Conservation (phyloP, 164 flowering plant species). For the Brasenia schreberi region DNA sequence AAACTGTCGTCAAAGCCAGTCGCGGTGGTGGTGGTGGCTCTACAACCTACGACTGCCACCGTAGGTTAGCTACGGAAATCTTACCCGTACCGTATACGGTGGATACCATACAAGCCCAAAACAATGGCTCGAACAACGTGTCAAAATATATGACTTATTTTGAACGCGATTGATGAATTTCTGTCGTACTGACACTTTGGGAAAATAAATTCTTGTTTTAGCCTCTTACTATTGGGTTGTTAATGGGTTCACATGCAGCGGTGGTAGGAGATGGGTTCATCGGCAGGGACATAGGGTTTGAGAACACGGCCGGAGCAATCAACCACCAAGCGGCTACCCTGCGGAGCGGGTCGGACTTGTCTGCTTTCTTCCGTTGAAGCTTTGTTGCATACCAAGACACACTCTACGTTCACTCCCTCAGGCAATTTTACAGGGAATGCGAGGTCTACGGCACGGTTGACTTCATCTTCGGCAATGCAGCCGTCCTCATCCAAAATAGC, state of each 20-base stretch:
- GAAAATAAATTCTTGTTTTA: too few relatives aligned
- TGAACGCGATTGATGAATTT: too few relatives aligned
- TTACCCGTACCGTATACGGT: not conserved
- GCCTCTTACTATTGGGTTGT: not conserved
- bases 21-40: not conserved
- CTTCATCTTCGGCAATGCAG: conserved; percentile 38
- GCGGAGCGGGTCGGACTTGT: conserved; percentile 19
- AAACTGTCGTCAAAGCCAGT: conserved; percentile 8
- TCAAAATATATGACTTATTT: too few relatives aligned
- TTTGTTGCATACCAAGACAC: conserved; percentile 38
- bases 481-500: conserved; percentile 32
- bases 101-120: not conserved
- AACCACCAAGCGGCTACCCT: conserved; percentile 33
- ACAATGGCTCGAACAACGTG: not conserved
- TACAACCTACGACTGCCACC: not conserved
- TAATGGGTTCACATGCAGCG: conserved; percentile 11
- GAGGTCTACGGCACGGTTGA: conserved; percentile 35
- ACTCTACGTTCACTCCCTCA: conserved; percentile 19
- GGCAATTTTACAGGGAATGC: conserved; percentile 14
- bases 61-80: not conserved
- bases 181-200: too few relatives aligned
- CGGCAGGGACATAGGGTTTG: conserved; percentile 37
- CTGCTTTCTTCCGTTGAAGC: conserved; percentile 29
- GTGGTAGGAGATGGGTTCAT: conserved; percentile 32
- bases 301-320: conserved; percentile 34